Conservation (phyloP, 805 yeast species). For the Barnettozyma sp. region DNA sequence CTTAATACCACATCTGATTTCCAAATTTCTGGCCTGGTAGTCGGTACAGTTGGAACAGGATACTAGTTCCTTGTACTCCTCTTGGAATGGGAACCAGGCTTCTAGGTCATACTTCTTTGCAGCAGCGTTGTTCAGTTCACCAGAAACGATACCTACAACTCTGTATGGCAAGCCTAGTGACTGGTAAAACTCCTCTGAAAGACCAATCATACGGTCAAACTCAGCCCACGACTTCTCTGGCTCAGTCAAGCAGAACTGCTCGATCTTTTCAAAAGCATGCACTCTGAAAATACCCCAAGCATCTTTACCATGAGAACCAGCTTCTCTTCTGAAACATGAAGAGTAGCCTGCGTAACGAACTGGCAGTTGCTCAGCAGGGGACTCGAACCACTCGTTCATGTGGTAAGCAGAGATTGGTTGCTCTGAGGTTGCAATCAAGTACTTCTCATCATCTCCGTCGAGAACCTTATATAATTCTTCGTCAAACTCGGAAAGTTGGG, state of each 20-base stretch:
- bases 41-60: slow-evolving; percentile 99
- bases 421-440: slow-evolving; percentile 96
- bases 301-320: slow-evolving; percentile 98
- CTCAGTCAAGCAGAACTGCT: slow-evolving; percentile 92
- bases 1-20: slow-evolving; percentile 97
- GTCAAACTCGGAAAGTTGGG: slow-evolving; percentile 95
- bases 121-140: slow-evolving; percentile 97
- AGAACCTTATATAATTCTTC: slow-evolving; percentile 96
- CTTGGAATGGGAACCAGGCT: slow-evolving; percentile 99
- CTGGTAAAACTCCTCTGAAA: slow-evolving; percentile 89
- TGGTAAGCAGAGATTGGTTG: slow-evolving; percentile 99
- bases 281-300: slow-evolving; percentile 99
- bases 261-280: slow-evolving; percentile 96
- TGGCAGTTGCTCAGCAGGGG: slow-evolving; percentile 94
- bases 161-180: slow-evolving; percentile 91
- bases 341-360: slow-evolving; percentile 96
- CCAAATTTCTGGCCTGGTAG: slow-evolving; percentile 97
- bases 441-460: slow-evolving; percentile 97
- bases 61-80: slow-evolving; percentile 96
- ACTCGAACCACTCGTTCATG: slow-evolving; percentile 96
- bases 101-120: slow-evolving; percentile 98
- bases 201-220: slow-evolving; percentile 90
- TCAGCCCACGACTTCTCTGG: slow-evolving; percentile 98
- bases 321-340: slow-evolving; percentile 98
- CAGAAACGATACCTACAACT: slow-evolving; percentile 96